phyloP scores from a whole-genome alignment of 352 stramenopile genomes.

The Globisporangium solare region DNA sequence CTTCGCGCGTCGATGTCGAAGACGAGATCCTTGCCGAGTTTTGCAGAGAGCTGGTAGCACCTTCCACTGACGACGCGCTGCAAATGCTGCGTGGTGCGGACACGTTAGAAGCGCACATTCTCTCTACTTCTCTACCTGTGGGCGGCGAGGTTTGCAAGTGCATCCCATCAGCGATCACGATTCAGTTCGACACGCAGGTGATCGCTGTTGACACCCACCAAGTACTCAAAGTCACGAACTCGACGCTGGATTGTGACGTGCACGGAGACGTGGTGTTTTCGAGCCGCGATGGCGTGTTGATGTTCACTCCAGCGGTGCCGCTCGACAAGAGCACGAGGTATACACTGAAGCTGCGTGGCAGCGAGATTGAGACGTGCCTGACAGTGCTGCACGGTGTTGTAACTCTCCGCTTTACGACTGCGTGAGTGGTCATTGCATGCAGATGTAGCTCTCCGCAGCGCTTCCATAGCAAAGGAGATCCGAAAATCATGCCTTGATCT shows the following conservation, averaged over 20 bases:
- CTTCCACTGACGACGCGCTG: conserved; percentile 17
- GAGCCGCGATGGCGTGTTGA: conserved; percentile 7
- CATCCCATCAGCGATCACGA: conserved; percentile 5
- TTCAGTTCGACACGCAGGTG: conserved; percentile 23
- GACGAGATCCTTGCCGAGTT: too few relatives aligned
- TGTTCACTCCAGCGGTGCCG: conserved; percentile 28
- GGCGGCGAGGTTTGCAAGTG: conserved; percentile 15
- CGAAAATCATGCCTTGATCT: too few relatives aligned
- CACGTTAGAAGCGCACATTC: conserved; percentile 13
- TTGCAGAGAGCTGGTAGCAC: conserved; percentile 4
- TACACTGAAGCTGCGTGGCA: conserved; percentile 23
- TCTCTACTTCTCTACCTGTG: conserved; percentile 3
- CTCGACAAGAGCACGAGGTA: conserved; percentile 32
- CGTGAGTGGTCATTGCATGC: background rate
- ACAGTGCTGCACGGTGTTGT: conserved; percentile 1
- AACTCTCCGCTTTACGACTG: conserved; percentile 20
- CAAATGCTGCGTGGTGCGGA: conserved; percentile 9
- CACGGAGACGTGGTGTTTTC: conserved; percentile 21
- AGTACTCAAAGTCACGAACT: conserved; percentile 29
- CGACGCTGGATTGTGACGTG: conserved; percentile 14
- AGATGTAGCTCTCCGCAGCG: too few relatives aligned
- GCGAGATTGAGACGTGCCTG: conserved; percentile 25
- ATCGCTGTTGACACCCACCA: conserved; percentile 23
- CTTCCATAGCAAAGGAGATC: too few relatives aligned
- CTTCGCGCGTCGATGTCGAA: too few relatives aligned